phyloP scores from a whole-genome alignment of 768 basidiomycete genomes.

The Boletus sp. region DNA sequence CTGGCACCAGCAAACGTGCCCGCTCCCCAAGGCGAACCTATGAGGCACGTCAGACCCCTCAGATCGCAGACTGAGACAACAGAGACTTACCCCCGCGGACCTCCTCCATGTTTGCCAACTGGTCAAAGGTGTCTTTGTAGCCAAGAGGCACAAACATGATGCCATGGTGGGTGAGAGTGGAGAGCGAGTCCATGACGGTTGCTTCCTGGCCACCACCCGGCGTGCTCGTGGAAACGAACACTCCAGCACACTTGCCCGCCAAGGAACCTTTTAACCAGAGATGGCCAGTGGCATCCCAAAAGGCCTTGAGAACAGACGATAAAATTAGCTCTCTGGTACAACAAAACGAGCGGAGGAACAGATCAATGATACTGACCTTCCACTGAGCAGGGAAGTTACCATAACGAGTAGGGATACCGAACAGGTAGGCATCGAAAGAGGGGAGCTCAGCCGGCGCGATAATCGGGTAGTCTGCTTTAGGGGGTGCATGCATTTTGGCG shows the following conservation, averaged over 20 bases:
- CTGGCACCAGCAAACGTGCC: slow-evolving; percentile 52
- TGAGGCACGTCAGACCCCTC: background rate
- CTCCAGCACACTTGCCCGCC: slow-evolving; percentile 69
- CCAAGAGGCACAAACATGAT: slow-evolving; percentile 72
- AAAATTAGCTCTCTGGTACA: slow-evolving; percentile 4
- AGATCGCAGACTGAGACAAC: background rate
- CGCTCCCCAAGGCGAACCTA: slow-evolving; percentile 77
- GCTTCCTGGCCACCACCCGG: slow-evolving; percentile 80
- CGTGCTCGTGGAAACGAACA: slow-evolving; percentile 71
- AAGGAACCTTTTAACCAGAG: slow-evolving; percentile 61
- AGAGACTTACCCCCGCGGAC: slow-evolving; percentile 53
- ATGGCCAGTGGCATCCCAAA: slow-evolving; percentile 74
- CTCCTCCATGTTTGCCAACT: slow-evolving; percentile 24
- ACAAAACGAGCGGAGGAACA: background rate
- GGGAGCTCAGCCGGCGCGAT: slow-evolving; percentile 52
- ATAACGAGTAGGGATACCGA: slow-evolving; percentile 79
- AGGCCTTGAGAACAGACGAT: slow-evolving; percentile 37
- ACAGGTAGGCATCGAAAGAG: slow-evolving; percentile 66
- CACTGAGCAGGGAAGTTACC: slow-evolving; percentile 79
- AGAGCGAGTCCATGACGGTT: slow-evolving; percentile 50
- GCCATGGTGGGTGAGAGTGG: slow-evolving; percentile 69
- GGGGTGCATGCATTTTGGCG: slow-evolving; percentile 62
- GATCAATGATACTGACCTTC: slow-evolving; percentile 46
- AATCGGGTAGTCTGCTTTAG: slow-evolving; percentile 71
- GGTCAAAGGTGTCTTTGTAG: slow-evolving; percentile 45